Evolutionary conservation across 2,329 filamentous ascomycete species (phyloP).

Genomic region (Fusarium dlaminii): DNA sequence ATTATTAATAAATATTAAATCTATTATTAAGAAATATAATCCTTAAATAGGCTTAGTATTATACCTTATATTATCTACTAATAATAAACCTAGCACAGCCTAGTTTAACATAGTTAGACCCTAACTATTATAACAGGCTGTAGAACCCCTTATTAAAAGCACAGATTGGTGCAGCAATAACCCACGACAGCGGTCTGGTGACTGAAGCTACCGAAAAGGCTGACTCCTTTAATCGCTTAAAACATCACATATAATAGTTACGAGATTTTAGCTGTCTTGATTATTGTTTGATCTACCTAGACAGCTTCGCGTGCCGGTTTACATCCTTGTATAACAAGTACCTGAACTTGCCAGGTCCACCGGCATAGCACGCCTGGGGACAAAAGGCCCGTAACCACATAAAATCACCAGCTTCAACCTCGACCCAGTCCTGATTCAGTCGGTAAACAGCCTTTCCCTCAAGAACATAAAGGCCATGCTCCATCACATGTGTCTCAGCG

Average conservation of each 20-base stretch:
- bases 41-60: too few species aligned
- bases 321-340: conserved; percentile 26
- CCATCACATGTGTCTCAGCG: conserved; percentile 28
- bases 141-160: neutral
- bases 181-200: neutral
- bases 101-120: too few species aligned
- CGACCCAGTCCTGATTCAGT: conserved; percentile 23
- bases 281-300: neutral
- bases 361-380: conserved; percentile 25
- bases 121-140: too few species aligned
- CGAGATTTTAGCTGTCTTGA: neutral
- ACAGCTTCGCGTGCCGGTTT: conserved; percentile 10
- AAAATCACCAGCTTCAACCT: conserved; percentile 23
- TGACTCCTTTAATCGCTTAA: rapidly evolving
- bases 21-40: too few species aligned
- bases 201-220: neutral
- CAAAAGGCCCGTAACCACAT: conserved; percentile 28
- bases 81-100: too few species aligned
- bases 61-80: too few species aligned
- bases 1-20: too few species aligned
- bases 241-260: rapidly evolving
- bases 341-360: conserved; percentile 21
- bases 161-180: rapidly evolving
- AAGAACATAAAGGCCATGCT: conserved; percentile 22
- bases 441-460: conserved; percentile 25